Evolutionary conservation across 345 rosid genomes (phyloP), one percentile per base, ranked within the genome.

Genomic region (Mercurialis annua): DNA sequence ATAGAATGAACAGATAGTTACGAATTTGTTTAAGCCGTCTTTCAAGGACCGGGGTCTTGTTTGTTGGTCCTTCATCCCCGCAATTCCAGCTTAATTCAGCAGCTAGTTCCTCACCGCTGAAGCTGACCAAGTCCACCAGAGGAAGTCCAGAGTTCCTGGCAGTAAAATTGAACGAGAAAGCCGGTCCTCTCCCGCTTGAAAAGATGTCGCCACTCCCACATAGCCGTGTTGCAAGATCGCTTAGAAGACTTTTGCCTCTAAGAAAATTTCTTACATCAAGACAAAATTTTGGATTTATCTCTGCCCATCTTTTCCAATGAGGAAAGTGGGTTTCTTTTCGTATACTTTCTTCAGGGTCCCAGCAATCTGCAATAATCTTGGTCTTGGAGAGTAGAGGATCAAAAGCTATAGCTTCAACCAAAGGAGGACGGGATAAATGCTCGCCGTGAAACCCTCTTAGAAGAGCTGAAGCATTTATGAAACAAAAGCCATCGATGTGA

Each of bases 291-390:
- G 88, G 43, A 56, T 88, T 93, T 49, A 90, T 68, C 77, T 90
- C 94, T 1, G 87, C 97, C 92, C 92, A 93, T 76, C 81, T 74
- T 82, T 85, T 90, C 98, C 98, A 90, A 73, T 93, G 98, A 15
- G 96, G 96, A 73, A 93, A 90, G 40, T 44, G 56, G 27, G 70
- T 72, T 63, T 81, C 87, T 76, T 79, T 78, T n/a, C 81, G 67
- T 47, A 2, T 63, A 59, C 62, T 30, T 33, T 71, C 71, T 34
- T 65, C 75, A 20, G 96, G 96, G 52, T 87, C 85, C 92, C 88
- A 91, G 40, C 70, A 85, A 75, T 94, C 97, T 9, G 93, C 92
- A 44, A 91, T 81, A 68, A 94, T 76, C 77, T 91, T 94, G 56
- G 88, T 79, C 59, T 73, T 83, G 1, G 95, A 84, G 5, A 94